Base-by-base conservation (phyloP, 2,329 filamentous ascomycete species). In the Mycosphaerella arachidis region DNA sequence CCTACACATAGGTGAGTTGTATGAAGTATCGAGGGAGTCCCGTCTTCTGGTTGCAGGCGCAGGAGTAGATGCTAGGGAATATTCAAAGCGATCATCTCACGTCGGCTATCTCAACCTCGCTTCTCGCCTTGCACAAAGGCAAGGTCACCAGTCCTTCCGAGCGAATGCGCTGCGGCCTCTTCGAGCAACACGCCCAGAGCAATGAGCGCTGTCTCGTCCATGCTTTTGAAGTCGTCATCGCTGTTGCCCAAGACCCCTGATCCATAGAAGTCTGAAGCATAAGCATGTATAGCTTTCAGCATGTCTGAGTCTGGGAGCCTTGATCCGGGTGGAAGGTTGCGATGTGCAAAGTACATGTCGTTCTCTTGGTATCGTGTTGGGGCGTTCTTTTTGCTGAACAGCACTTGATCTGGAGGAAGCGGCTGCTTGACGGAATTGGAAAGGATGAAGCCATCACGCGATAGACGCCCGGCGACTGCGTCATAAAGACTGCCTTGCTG, bases 121-220 rank as follows among this genome's bases (percentile, higher is more conserved):
- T 43, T 43, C 40, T 55, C 48, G 31, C 54, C 60, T 45, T 92
- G 88, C 0, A 87, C 85, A 69, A 93, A 88, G 1, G 88, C 87
- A 52, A 91, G 72, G 73, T 91, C 86, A 24, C 89, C 90, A 12
- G 79, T 82, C 57, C 79, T 76, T 4, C 88, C 89, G 20, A 92
- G 75, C 6, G 79, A 72, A 51, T 86, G 83, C 45, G 80, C 78
- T 16, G 83, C 80, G 2, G 84, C 82, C 73, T 93, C 90, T 74
- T 93, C 89, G 46, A 92, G 76, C 58, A 93, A 73, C 53, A 93
- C 85, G 1, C 89, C 89, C 68, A 93, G 79, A 0, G 89, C 88
- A 56, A 93, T 76, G 59, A 93, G 78, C 4, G 89, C 89, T 13
- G 88, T 91, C 76, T 91, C 90, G 70, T 93, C 88, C 83, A 93